Evolutionary conservation across 768 basidiomycete species (phyloP).

Genomic region (Termitomyces sp.): DNA sequence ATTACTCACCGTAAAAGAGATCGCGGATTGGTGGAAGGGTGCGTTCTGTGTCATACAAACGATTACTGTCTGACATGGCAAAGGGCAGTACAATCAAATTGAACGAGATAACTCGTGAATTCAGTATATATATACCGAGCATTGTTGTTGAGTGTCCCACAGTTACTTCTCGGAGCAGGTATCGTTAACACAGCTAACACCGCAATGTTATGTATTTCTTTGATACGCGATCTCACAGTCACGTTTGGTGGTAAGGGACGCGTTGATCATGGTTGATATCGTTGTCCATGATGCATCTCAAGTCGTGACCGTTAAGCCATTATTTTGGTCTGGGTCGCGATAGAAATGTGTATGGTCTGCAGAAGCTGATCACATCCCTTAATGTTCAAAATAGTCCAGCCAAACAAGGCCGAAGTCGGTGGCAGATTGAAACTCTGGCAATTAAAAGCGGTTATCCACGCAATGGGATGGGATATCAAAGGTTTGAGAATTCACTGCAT

Average conservation of each 20-base stretch:
- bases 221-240: constrained; percentile 1
- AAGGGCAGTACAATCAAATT: background rate
- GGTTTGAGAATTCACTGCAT: background rate
- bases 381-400: background rate
- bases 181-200: constrained; percentile 13
- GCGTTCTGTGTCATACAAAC: constrained; percentile 27
- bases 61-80: constrained; percentile 26
- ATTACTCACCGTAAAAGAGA: constrained; percentile 51
- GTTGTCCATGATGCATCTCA: constrained; percentile 14
- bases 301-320: constrained; percentile 4
- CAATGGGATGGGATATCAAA: background rate
- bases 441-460: background rate
- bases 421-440: background rate
- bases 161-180: constrained; percentile 5
- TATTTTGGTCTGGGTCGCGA: constrained; percentile 7
- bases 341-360: background rate
- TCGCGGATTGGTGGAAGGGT: constrained; percentile 71
- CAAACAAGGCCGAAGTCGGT: background rate
- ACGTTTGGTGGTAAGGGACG: background rate
- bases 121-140: constrained; percentile 14
- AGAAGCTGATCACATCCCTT: constrained; percentile 3
- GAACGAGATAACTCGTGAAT: background rate
- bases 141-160: constrained; percentile 4
- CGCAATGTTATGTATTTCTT: background rate
- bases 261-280: constrained; percentile 3